Conservation (phyloP, 140 eudicot genomes). For the Bidens hawaiensis region DNA sequence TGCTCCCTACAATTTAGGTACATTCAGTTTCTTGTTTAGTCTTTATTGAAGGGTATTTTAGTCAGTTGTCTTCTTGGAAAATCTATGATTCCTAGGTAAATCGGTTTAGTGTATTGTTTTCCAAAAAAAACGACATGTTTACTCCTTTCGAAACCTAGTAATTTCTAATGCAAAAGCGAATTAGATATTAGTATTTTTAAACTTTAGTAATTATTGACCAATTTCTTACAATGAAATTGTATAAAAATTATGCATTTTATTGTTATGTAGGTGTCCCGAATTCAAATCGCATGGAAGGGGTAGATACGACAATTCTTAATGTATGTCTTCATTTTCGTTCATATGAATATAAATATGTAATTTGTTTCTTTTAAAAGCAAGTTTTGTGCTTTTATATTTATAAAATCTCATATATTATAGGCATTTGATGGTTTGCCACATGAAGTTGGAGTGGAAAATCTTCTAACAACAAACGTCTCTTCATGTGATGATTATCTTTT, state of each 20-base stretch:
- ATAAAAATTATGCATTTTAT: background rate
- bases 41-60: background rate
- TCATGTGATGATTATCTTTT: conserved; percentile 58
- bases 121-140: background rate
- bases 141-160: background rate
- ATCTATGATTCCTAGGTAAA: background rate
- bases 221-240: background rate
- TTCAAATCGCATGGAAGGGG: conserved; percentile 23
- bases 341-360: background rate
- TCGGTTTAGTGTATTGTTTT: background rate
- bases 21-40: background rate
- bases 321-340: conserved; percentile 33
- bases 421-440: conserved; percentile 50
- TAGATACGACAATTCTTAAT: conserved; percentile 23
- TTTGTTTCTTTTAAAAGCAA: background rate
- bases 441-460: conserved; percentile 39
- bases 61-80: background rate
- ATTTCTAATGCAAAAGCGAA: background rate
- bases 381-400: conserved; percentile 13
- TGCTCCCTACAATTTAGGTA: conserved; percentile 43
- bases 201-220: background rate
- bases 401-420: conserved; percentile 31
- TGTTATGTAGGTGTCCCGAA: conserved; percentile 30
- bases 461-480: conserved; percentile 33
- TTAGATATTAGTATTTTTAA: background rate